Conservation (phyloP, 495 filamentous ascomycete genomes). For the Trichoderma gamsii region DNA sequence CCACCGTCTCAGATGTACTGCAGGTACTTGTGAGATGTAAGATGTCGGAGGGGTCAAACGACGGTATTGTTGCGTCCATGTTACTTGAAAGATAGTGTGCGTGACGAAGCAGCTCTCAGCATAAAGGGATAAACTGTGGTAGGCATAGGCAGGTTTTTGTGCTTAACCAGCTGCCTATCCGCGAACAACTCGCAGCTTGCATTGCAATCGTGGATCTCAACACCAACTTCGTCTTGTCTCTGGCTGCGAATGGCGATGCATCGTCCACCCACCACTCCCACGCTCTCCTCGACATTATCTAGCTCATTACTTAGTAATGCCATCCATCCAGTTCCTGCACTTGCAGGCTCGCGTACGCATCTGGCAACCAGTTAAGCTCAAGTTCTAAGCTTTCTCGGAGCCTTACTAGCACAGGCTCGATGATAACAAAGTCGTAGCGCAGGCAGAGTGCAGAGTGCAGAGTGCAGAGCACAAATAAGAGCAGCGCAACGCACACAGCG, state of each 20-base stretch:
- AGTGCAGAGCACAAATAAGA: background rate
- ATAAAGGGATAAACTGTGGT: background rate
- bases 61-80: no score
- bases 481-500: background rate
- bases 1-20: background rate
- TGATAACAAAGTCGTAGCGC: conserved; percentile 7
- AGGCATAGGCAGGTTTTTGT: background rate
- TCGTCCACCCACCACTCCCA: background rate
- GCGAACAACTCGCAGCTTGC: background rate
- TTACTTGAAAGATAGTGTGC: background rate
- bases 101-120: background rate
- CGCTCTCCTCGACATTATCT: background rate
- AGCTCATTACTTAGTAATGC: background rate
- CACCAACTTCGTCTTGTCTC: background rate
- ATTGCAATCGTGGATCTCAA: background rate
- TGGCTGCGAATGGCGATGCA: background rate
- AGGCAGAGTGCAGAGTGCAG: background rate
- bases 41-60: background rate
- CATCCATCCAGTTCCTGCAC: background rate
- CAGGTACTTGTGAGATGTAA: background rate
- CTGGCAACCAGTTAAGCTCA: background rate
- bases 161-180: background rate
- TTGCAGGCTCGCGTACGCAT: background rate
- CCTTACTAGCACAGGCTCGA: background rate
- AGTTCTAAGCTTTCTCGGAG: background rate